Base-by-base conservation (phyloP, 345 rosid genomes). In the Citrus sinensis region DNA sequence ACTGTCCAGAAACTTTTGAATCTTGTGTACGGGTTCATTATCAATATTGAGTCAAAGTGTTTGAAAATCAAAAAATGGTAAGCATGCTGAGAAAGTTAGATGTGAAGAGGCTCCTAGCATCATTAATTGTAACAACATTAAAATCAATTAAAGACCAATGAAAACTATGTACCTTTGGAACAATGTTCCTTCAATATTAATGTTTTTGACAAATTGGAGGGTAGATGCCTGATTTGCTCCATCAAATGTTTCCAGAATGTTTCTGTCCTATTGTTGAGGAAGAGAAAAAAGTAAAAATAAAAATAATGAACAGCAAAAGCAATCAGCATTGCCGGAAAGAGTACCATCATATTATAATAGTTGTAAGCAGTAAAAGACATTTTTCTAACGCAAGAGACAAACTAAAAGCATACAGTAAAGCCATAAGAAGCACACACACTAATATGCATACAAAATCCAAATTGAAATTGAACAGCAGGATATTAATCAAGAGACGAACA, bases 191-290 rank as follows among this genome's bases (percentile, higher is more conserved):
- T 92, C 76, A 70, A 82, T 85, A 70, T 81, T 56, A 58, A 79
- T 77, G 81, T 88, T 88, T 70, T 87, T 58, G 80, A 86, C 60
- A 46, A 95, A 93, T 71, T 93, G 89, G 51, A 95, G 96, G 76
- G 94, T 92, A 51, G 99, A 90, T 82, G 99, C 97, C 78, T 85
- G 86, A 84, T 93, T 86, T 59, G 79, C 68, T 32, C 93, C 96
- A 84, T 78, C 82, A 78, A 88, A 91, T 51, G 84, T 62, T 83
- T 93, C 97, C 75, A 95, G 91, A 84, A 95, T 93, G 82, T 86
- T 82, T 67, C 10, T 86, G 86, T 93, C 90, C 98, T 92, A 84
- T 86, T 67, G 85, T 78, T 82, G 87, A 77, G 46, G 30, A 61
- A 61, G 70, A 66, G 40, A 55, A 75, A 81, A 60, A 54, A 59